A percentile compares a stretch with the other conserved stretches of the same genome.
These are phyloP conservation scores for Aspergillus oerlinghausenensis DNA, from an alignment of 2,329 filamentous ascomycete genomes.

Conservation along the genomic window DNA sequence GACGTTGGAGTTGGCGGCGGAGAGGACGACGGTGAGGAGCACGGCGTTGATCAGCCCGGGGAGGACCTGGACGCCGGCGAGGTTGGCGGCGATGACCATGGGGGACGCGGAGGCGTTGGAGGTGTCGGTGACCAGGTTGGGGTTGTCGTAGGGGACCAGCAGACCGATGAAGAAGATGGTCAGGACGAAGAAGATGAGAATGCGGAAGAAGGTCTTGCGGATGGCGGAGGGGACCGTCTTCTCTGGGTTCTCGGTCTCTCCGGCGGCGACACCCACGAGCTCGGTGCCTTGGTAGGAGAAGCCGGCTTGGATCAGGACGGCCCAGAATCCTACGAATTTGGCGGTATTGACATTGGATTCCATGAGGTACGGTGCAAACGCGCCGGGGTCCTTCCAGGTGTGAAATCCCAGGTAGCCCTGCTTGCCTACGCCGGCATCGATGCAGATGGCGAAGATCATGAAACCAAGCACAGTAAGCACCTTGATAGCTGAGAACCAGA, in stretches of 20 bases:
- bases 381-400: slow-evolving; percentile 65
- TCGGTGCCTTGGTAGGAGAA: slow-evolving; percentile 58
- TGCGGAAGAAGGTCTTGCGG: slow-evolving; percentile 69
- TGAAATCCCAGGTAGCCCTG: slow-evolving; percentile 70
- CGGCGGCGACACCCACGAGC: slow-evolving; percentile 72
- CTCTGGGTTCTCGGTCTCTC: slow-evolving; percentile 68
- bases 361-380: slow-evolving; percentile 55
- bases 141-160: slow-evolving; percentile 58
- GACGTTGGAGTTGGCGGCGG: slow-evolving; percentile 41
- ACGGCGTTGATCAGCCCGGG: slow-evolving; percentile 40
- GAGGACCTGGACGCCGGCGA: slow-evolving; percentile 35
- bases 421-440: slow-evolving; percentile 67
- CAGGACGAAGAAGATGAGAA: slow-evolving; percentile 54
- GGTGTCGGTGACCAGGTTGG: slow-evolving; percentile 48
- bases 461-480: slow-evolving; percentile 70
- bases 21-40: slow-evolving; percentile 40
- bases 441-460: slow-evolving; percentile 70
- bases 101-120: slow-evolving; percentile 34
- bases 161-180: slow-evolving; percentile 64
- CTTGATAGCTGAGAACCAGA: slow-evolving; percentile 74
- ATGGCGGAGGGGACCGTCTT: slow-evolving; percentile 70
- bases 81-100: slow-evolving; percentile 41
- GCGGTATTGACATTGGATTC: slow-evolving; percentile 34
- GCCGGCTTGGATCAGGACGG: slow-evolving; percentile 43
- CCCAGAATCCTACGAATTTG: slow-evolving; percentile 60